Conservation (phyloP, 2,329 filamentous ascomycete genomes). For the Ascochyta clinopodiicola region DNA sequence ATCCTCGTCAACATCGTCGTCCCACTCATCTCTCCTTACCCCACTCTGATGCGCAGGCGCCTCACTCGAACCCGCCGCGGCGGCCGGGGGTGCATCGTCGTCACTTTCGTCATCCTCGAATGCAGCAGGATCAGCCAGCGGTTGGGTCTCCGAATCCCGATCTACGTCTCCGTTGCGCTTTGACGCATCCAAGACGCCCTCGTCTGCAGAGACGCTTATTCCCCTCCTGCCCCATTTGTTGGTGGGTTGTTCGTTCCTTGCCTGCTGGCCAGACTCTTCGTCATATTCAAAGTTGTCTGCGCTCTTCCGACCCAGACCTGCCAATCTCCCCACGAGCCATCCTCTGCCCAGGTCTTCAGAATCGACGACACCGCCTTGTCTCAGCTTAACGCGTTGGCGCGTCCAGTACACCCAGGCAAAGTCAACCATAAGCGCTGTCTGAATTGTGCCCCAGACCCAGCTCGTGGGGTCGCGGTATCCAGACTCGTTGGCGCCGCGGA, state of each 20-base stretch:
- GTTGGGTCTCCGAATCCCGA: conserved; percentile 43
- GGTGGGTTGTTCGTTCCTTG: conserved; percentile 26
- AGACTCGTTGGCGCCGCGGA: conserved; percentile 65
- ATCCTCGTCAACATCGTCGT: conserved; percentile 47
- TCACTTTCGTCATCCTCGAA: conserved; percentile 56
- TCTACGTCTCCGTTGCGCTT: conserved; percentile 26
- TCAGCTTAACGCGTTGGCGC: conserved; percentile 90
- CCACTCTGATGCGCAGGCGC: conserved; percentile 35
- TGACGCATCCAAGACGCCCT: conserved; percentile 51
- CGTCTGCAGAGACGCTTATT: conserved; percentile 66
- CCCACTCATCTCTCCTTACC: conserved; percentile 49
- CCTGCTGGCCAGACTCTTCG: conserved; percentile 61
- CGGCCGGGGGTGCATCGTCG: conserved; percentile 45
- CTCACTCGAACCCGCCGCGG: conserved; percentile 16
- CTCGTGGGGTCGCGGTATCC: conserved; percentile 72
- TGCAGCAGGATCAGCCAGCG: conserved; percentile 54
- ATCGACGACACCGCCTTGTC: conserved; percentile 86
- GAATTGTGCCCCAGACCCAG: conserved; percentile 84
- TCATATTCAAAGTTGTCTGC: conserved; percentile 57
- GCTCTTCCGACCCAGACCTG: conserved; percentile 64
- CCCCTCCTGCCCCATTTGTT: conserved; percentile 65
- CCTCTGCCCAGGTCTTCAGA: conserved; percentile 85
- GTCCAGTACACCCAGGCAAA: conserved; percentile 98
- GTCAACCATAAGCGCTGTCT: conserved; percentile 89
- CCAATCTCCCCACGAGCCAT: conserved; percentile 81